Conservation (phyloP, 495 filamentous ascomycete genomes). For the Mytilinidion resinicola region DNA sequence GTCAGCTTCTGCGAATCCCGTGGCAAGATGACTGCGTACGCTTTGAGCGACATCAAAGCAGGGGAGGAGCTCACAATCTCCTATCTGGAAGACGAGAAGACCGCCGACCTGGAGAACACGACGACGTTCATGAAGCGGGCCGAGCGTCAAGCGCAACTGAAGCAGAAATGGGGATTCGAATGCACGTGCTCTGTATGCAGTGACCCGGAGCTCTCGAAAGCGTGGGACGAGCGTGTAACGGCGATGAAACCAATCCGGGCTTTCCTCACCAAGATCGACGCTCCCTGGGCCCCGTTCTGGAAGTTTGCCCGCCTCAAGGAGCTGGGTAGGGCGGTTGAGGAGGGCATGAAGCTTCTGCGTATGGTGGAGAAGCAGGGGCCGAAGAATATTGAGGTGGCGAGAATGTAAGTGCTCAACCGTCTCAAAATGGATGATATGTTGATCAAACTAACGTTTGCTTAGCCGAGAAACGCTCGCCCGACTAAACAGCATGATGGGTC, state of each 20-base stretch:
- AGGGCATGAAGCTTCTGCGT: neutral
- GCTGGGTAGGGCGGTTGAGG: neutral
- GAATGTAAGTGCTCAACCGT: neutral
- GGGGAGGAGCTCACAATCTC: conserved; percentile 24
- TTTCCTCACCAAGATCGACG: too few relatives aligned
- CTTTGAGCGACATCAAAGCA: conserved; percentile 17
- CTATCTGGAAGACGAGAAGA: conserved; percentile 15
- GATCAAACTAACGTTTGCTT: too few relatives aligned
- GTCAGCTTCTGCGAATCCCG: conserved; percentile 14
- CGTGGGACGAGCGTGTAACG: neutral
- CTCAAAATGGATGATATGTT: too few relatives aligned
- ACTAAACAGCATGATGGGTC: too few relatives aligned
- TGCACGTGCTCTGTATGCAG: conserved; percentile 8
- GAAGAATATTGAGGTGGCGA: neutral
- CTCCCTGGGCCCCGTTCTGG: too few relatives aligned
- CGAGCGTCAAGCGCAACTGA: conserved; percentile 1
- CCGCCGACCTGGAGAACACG: neutral
- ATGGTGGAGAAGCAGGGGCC: neutral
- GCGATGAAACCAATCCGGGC: too few relatives aligned
- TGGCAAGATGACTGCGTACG: conserved; percentile 19
- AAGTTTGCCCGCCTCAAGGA: neutral
- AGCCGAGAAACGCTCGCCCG: too few relatives aligned
- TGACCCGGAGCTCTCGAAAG: neutral
- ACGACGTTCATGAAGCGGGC: neutral
- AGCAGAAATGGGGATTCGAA: conserved; percentile 5